These are phyloP conservation scores for Ophiostoma sp. DNA, from an alignment of 2,329 filamentous ascomycete genomes.

Conservation along the genomic window DNA sequence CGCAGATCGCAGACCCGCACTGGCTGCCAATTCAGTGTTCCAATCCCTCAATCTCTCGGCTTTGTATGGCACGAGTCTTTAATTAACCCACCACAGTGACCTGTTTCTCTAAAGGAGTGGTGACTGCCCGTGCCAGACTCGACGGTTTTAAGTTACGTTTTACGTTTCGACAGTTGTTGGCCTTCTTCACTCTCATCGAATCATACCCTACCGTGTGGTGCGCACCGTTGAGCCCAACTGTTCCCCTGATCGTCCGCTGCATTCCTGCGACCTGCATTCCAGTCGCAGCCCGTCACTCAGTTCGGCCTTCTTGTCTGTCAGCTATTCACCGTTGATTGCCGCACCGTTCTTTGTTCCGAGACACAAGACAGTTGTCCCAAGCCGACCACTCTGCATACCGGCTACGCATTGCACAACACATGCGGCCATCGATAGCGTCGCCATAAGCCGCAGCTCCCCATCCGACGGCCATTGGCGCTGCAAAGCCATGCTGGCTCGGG, in stretches of 20 bases:
- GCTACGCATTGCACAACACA: not conserved
- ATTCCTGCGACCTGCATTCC: constrained; percentile 1
- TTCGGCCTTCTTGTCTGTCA: not conserved
- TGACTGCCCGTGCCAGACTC: not conserved
- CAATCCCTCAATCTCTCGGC: not conserved
- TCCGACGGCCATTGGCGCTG: constrained; percentile 17
- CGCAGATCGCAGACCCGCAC: constrained; percentile 22
- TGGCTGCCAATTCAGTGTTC: not conserved
- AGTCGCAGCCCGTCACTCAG: not conserved
- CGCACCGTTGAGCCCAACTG: not conserved
- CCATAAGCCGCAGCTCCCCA: constrained; percentile 7
- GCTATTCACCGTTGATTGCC: not conserved
- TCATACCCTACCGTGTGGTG: not conserved
- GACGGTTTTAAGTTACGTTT: not conserved
- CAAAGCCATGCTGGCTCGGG: constrained; percentile 19
- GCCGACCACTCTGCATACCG: not conserved
- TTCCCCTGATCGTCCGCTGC: not conserved
- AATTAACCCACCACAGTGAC: not conserved
- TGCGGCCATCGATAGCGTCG: not conserved
- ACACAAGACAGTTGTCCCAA: not conserved
- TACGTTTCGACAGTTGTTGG: constrained; percentile 4
- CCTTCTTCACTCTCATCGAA: not conserved
- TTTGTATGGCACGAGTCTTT: not conserved
- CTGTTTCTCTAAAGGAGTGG: not conserved
- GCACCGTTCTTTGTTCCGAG: constrained; percentile 8